A percentile compares a stretch with the other conserved stretches of the same genome.
phyloP scores from a whole-genome alignment of 2,329 filamentous ascomycete genomes.

The Microdochium paspali region DNA sequence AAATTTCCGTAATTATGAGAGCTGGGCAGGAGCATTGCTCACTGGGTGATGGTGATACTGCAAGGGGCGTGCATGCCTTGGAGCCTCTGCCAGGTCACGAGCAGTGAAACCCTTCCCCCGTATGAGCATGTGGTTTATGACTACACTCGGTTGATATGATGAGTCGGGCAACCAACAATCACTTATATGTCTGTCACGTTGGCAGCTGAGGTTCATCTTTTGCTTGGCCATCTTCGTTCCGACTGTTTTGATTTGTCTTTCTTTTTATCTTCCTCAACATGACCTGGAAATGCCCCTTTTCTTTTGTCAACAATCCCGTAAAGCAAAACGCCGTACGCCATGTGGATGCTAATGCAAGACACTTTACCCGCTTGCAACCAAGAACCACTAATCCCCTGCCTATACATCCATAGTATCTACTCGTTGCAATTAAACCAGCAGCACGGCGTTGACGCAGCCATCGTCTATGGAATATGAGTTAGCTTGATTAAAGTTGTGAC shows the following conservation, averaged over 20 bases:
- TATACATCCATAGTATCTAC: neutral
- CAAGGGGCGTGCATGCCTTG: no score
- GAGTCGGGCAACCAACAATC: no score
- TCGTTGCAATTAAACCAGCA: conserved; percentile 12
- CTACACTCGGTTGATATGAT: no score
- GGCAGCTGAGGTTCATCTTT: neutral
- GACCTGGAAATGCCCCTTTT: neutral
- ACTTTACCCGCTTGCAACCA: conserved; percentile 2
- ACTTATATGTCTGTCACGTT: neutral
- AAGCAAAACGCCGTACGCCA: neutral
- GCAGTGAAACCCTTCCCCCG: no score
- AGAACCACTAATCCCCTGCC: conserved; percentile 3
- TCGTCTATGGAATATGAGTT: conserved; percentile 12
- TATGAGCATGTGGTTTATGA: no score
- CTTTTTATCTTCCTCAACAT: neutral
- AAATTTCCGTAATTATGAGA: no score
- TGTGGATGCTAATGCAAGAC: neutral
- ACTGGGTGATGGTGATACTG: no score
- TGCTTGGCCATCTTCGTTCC: neutral
- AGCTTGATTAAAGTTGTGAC: neutral
- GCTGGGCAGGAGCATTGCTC: no score
- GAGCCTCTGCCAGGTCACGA: no score
- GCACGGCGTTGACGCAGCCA: conserved; percentile 32
- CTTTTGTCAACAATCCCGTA: neutral
- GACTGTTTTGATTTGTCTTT: neutral